A percentile compares a stretch with the other conserved stretches of the same genome.
Evolutionary conservation across 2,329 filamentous ascomycete genomes (phyloP).

Genomic region (Aspergillus sp.): DNA sequence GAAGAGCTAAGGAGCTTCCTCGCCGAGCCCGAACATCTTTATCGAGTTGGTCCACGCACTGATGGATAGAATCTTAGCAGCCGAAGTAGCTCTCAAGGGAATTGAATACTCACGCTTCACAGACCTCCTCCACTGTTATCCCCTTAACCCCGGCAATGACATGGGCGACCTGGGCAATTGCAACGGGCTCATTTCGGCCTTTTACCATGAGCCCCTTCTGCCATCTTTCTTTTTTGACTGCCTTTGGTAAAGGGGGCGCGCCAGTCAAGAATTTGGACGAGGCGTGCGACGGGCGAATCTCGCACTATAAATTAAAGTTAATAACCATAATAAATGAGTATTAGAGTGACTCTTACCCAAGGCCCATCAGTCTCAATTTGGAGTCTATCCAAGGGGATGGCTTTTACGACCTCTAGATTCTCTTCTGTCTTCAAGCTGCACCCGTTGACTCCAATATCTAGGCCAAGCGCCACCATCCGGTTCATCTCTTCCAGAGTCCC

Average conservation of each 20-base stretch:
- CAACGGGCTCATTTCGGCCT: constrained; percentile 88
- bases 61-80: constrained; percentile 22
- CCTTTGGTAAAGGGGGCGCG: constrained; percentile 71
- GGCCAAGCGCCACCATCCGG: constrained; percentile 73
- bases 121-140: constrained; percentile 75
- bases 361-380: constrained; percentile 98
- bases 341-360: constrained; percentile 53
- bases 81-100: neutral
- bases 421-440: constrained; percentile 94
- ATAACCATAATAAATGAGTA: neutral
- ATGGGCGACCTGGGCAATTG: constrained; percentile 81
- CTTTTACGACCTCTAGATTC: constrained; percentile 80
- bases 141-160: constrained; percentile 86
- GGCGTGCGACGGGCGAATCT: constrained; percentile 85
- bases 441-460: constrained; percentile 93
- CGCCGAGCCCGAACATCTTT: constrained; percentile 72
- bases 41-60: constrained; percentile 78
- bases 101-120: constrained; percentile 64
- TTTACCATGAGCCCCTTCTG: constrained; percentile 85
- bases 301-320: constrained; percentile 58
- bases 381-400: constrained; percentile 73
- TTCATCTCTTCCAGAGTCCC: constrained; percentile 82
- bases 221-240: constrained; percentile 97
- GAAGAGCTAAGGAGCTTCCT: constrained; percentile 25
- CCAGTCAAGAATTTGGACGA: constrained; percentile 72